A percentile compares a stretch with the other conserved stretches of the same genome.
Evolutionary conservation across 306 rosid genomes (phyloP).

Genomic region (Carpinus fangiana): DNA sequence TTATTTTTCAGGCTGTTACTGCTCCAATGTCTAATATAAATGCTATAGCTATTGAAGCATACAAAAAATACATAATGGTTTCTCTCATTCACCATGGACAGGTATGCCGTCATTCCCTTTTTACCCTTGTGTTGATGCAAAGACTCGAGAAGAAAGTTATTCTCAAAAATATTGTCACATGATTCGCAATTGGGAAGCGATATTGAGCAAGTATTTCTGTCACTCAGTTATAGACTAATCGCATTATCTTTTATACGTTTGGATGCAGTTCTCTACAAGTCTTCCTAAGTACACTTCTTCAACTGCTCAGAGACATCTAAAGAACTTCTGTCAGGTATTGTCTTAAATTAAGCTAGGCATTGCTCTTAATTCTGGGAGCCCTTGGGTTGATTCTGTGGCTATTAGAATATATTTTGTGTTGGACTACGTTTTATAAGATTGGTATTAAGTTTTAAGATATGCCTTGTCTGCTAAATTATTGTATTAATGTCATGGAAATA

Average conservation of each 20-base stretch:
- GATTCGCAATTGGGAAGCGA: not conserved
- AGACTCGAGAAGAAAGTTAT: not conserved
- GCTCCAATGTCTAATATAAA: slow-evolving; percentile 78
- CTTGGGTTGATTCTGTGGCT: not conserved
- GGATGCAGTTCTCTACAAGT: slow-evolving; percentile 66
- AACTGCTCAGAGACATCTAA: slow-evolving; percentile 75
- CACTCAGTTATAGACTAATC: slow-evolving; percentile 11
- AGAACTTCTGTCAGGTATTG: slow-evolving; percentile 68
- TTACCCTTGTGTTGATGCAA: not conserved
- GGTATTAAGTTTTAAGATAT: not conserved
- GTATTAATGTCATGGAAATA: not conserved
- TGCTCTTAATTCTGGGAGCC: slow-evolving; percentile 7
- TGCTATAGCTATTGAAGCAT: slow-evolving; percentile 92
- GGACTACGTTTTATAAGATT: not conserved
- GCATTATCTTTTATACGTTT: slow-evolving; percentile 22
- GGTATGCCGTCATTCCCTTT: slow-evolving; percentile 44
- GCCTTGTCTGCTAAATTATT: not conserved
- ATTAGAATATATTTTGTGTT: not conserved
- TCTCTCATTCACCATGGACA: slow-evolving; percentile 88
- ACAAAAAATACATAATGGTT: slow-evolving; percentile 83
- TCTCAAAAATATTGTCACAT: not conserved
- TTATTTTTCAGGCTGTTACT: slow-evolving; percentile 75
- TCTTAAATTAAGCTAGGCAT: slow-evolving; percentile 8
- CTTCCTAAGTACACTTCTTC: slow-evolving; percentile 86
- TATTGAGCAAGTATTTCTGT: not conserved